phyloP scores from a whole-genome alignment of 139 green algal species.

The Pedinophyceae sp. region DNA sequence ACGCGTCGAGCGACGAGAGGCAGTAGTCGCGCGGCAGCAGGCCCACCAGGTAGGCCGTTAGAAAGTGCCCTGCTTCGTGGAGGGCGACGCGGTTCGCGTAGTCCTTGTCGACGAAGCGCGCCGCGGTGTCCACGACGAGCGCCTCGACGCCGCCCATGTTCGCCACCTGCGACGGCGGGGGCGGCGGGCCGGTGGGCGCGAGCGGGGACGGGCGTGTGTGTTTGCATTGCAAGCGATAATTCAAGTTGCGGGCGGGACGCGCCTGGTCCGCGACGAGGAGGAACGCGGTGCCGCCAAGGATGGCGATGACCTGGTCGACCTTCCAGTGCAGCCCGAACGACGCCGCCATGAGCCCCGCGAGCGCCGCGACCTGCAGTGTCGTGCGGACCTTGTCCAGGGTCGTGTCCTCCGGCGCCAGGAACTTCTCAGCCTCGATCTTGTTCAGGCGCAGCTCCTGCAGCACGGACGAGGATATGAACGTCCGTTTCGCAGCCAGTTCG shows the following conservation, averaged over 20 bases:
- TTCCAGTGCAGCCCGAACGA: constrained; percentile 15
- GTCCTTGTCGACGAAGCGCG: constrained; percentile 9
- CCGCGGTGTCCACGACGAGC: constrained; percentile 52
- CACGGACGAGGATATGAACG: too few relatives aligned
- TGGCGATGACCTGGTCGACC: neutral
- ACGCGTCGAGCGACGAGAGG: constrained; percentile 64
- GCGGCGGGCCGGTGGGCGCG: too few relatives aligned
- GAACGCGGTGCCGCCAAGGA: neutral
- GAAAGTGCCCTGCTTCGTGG: constrained; percentile 89
- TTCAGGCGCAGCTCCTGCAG: constrained; percentile 80
- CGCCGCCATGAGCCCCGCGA: constrained; percentile 35
- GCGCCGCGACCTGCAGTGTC: constrained; percentile 17
- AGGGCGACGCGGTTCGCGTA: constrained; percentile 31
- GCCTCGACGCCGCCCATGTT: constrained; percentile 46
- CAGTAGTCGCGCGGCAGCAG: constrained; percentile 49
- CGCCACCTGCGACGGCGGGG: constrained; percentile 10
- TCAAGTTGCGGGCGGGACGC: too few relatives aligned
- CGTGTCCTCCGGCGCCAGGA: constrained; percentile 61
- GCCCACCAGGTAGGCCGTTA: constrained; percentile 70
- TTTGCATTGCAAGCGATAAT: neutral
- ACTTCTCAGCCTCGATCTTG: constrained; percentile 54
- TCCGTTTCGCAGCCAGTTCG: too few relatives aligned
- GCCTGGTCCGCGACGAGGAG: neutral
- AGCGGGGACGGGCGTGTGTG: too few relatives aligned
- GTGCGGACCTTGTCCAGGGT: constrained; percentile 49